phyloP scores from a whole-genome alignment of 352 stramenopile species.

The Pythium aristosporum region DNA sequence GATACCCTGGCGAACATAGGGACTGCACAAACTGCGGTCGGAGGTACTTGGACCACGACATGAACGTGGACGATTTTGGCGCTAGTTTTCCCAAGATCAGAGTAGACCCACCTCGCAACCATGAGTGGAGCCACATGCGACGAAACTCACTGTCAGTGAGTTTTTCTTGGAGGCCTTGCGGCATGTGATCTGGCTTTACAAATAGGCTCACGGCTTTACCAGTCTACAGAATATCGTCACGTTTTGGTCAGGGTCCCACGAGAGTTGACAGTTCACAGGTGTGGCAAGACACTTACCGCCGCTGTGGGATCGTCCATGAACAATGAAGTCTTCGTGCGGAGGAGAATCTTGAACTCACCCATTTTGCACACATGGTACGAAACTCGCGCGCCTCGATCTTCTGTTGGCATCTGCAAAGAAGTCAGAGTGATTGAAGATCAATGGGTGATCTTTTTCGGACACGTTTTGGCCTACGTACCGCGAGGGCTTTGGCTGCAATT shows the following conservation, averaged over 20 bases:
- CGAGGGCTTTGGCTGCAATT: conserved; percentile 28
- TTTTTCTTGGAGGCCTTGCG: conserved; percentile 51
- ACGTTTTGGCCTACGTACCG: conserved; percentile 27
- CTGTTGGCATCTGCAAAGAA: background rate
- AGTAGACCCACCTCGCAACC: conserved; percentile 60
- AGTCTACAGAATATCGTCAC: background rate
- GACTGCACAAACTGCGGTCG: conserved; percentile 47
- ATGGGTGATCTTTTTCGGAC: conserved; percentile 13
- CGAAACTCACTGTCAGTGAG: conserved; percentile 59
- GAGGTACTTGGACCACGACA: conserved; percentile 48
- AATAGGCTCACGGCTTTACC: conserved; percentile 51
- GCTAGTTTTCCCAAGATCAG: conserved; percentile 53
- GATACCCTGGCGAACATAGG: conserved; percentile 29
- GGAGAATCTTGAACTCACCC: conserved; percentile 47
- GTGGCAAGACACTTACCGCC: background rate
- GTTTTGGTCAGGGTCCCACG: too few relatives aligned
- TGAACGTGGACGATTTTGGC: conserved; percentile 32
- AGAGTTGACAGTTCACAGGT: background rate
- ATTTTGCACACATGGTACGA: conserved; percentile 74
- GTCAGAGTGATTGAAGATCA: conserved; percentile 2
- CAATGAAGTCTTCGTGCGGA: conserved; percentile 50
- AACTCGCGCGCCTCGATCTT: conserved; percentile 15
- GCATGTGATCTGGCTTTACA: conserved; percentile 66
- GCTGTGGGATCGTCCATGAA: conserved; percentile 20
- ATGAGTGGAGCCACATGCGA: conserved; percentile 75